Conservation (phyloP, 495 filamentous ascomycete genomes). For the Cetradonia linearis region DNA sequence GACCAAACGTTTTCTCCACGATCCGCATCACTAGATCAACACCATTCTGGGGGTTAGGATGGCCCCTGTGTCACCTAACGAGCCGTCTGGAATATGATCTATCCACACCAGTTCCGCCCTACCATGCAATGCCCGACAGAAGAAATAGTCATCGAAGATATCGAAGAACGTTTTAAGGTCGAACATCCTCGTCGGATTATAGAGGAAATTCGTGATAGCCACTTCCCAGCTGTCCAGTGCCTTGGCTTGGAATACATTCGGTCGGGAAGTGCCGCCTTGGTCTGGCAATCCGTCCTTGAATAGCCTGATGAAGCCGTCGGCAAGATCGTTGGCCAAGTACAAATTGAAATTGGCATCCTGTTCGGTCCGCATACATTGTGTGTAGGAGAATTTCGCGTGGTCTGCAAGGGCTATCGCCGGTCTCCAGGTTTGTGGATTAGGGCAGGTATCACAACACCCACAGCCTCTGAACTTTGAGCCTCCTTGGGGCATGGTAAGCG, state of each 20-base stretch:
- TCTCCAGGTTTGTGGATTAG: no score
- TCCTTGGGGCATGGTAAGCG: no score
- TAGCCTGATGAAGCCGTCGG: not conserved
- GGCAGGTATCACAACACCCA: no score
- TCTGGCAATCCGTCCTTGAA: not conserved
- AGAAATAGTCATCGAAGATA: slow-evolving; percentile 4
- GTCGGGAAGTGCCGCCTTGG: not conserved
- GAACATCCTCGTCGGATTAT: not conserved
- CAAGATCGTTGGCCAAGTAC: not conserved
- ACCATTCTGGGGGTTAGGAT: not conserved
- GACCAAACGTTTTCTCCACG: no score
- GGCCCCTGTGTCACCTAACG: not conserved
- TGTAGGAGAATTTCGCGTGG: no score
- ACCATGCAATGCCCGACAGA: not conserved
- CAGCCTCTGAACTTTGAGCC: no score
- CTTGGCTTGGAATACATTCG: not conserved
- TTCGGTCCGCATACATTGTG: not conserved
- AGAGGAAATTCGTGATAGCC: not conserved
- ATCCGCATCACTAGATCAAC: not conserved
- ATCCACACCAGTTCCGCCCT: not conserved
- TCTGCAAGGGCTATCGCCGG: no score
- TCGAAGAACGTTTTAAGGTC: not conserved
- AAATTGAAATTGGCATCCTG: not conserved
- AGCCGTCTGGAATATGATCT: not conserved
- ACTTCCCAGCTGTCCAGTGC: not conserved